phyloP scores from a whole-genome alignment of 2,329 filamentous ascomycete genomes.

The Fusarium sp. region DNA sequence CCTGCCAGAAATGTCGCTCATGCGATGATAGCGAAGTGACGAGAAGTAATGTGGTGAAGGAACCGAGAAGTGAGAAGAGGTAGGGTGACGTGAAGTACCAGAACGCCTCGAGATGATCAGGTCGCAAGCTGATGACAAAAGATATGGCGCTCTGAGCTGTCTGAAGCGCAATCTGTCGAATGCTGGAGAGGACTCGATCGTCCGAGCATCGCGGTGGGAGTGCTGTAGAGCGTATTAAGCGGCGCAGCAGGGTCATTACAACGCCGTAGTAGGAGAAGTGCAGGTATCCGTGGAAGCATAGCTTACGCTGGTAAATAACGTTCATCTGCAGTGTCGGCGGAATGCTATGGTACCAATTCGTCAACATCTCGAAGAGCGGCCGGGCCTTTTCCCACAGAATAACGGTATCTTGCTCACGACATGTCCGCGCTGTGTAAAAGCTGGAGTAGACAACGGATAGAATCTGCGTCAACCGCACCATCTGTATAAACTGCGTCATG shows the following conservation, averaged over 20 bases:
- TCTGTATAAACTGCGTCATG: conserved; percentile 54
- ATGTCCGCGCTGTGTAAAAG: conserved; percentile 52
- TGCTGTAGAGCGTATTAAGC: conserved; percentile 51
- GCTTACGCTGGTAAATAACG: conserved; percentile 50
- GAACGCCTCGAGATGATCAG: conserved; percentile 53
- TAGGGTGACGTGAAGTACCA: conserved; percentile 53
- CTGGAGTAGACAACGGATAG: conserved; percentile 56
- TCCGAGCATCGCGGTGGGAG: conserved; percentile 44
- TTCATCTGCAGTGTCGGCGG: conserved; percentile 57
- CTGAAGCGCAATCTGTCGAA: conserved; percentile 45
- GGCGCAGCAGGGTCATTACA: conserved; percentile 56
- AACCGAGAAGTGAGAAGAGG: conserved; percentile 51
- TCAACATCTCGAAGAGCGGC: conserved; percentile 58
- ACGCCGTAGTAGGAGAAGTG: conserved; percentile 59
- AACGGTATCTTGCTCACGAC: conserved; percentile 44
- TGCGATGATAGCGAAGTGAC: conserved; percentile 46
- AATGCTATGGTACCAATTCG: conserved; percentile 56
- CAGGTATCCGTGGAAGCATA: conserved; percentile 53
- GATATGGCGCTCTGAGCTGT: conserved; percentile 46
- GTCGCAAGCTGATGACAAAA: conserved; percentile 46
- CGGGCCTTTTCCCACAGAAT: conserved; percentile 57
- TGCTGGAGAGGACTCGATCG: conserved; percentile 41
- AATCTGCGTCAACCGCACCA: conserved; percentile 57
- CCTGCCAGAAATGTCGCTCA: conserved; percentile 46
- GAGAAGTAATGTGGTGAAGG: conserved; percentile 51